A percentile compares a stretch with the other conserved stretches of the same genome.
phyloP scores from a whole-genome alignment of 345 rosid genomes.

The Passiflora organensis region DNA sequence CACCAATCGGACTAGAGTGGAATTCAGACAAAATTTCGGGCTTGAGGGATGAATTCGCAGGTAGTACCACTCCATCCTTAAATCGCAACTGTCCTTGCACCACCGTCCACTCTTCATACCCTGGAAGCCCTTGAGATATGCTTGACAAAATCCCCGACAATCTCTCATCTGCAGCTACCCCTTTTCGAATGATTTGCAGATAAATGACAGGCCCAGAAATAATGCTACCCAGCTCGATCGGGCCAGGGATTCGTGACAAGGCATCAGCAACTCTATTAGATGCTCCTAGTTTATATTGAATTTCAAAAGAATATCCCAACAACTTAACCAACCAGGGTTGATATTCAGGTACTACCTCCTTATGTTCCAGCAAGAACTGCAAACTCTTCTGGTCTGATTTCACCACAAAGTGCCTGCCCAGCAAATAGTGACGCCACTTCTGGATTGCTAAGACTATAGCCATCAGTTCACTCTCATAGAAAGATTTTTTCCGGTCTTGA shows the following conservation, averaged over 20 bases:
- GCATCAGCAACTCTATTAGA: background rate
- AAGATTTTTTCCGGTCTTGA: background rate
- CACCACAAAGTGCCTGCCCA: background rate
- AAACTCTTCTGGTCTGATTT: background rate
- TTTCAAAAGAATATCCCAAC: too few relatives aligned
- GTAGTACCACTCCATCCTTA: too few relatives aligned
- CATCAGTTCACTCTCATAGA: background rate
- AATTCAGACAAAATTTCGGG: too few relatives aligned
- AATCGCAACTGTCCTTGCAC: background rate
- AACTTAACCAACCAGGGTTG: too few relatives aligned
- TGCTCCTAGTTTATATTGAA: too few relatives aligned
- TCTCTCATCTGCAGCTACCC: background rate
- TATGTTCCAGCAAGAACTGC: background rate
- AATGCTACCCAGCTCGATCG: background rate
- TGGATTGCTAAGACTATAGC: background rate
- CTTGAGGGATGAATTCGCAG: background rate
- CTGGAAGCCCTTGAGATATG: background rate
- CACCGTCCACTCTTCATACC: background rate
- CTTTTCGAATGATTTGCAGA: background rate
- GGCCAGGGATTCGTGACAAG: background rate
- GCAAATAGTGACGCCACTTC: background rate
- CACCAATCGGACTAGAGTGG: background rate
- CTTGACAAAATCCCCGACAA: background rate
- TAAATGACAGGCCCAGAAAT: background rate
- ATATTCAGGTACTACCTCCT: too few relatives aligned